Conservation (phyloP, 108 stramenopile species). For the Skeletonema marinoi region DNA sequence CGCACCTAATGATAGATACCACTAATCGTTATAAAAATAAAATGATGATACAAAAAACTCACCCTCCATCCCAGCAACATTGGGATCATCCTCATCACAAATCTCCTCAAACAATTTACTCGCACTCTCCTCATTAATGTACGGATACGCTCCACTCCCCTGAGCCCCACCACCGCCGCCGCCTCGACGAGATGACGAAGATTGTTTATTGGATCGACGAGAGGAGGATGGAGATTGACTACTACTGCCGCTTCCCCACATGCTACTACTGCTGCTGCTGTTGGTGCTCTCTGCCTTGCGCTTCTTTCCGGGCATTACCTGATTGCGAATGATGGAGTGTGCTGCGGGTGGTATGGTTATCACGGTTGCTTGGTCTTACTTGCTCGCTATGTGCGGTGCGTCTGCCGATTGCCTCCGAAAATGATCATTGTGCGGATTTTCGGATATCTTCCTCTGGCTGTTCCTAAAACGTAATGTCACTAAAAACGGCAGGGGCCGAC, state of each 20-base stretch:
- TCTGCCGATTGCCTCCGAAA: no score
- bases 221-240: not conserved
- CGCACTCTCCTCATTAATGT: slow-evolving; percentile 19
- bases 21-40: not conserved
- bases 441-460: no score
- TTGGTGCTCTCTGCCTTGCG: not conserved
- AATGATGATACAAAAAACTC: slow-evolving; percentile 1
- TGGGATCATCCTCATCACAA: slow-evolving; percentile 70
- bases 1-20: no score
- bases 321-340: no score
- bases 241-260: not conserved
- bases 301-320: slow-evolving; percentile 1
- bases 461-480: no score
- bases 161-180: not conserved
- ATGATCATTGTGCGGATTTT: no score
- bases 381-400: no score
- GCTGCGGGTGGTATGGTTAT: no score
- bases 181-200: not conserved
- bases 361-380: no score
- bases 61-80: slow-evolving; percentile 72
- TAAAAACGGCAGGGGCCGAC: no score
- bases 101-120: slow-evolving; percentile 64
- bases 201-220: not conserved
- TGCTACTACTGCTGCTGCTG: not conserved
- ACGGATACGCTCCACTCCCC: not conserved